These are phyloP conservation scores for Trametes cubensis DNA, from an alignment of 768 basidiomycete species.

Conservation along the genomic window DNA sequence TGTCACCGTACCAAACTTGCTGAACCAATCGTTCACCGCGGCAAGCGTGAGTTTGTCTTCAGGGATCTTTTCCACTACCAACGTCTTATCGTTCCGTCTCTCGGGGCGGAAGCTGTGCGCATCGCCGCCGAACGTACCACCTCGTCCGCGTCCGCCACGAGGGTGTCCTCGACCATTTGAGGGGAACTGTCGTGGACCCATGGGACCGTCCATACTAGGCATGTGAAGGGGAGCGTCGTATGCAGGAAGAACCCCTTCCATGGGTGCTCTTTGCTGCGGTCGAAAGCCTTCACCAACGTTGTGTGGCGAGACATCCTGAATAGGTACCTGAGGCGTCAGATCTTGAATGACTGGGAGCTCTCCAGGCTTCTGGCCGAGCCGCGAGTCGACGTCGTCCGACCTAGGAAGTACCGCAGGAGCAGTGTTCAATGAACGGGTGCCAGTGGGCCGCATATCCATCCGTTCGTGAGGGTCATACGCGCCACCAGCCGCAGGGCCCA, in stretches of 20 bases:
- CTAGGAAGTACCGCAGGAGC: conserved; percentile 64
- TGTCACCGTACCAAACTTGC: conserved; percentile 88
- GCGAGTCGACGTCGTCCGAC: conserved; percentile 49
- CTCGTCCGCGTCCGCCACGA: conserved; percentile 43
- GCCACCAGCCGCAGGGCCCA: conserved; percentile 36
- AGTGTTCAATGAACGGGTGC: conserved; percentile 41
- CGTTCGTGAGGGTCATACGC: conserved; percentile 81
- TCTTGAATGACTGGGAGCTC: conserved; percentile 86
- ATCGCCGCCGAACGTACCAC: conserved; percentile 65
- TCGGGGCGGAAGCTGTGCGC: conserved; percentile 68
- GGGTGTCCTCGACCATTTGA: conserved; percentile 39
- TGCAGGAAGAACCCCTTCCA: conserved; percentile 9
- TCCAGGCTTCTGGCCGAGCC: conserved; percentile 52
- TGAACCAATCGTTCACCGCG: conserved; percentile 86
- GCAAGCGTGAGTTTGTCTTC: conserved; percentile 77
- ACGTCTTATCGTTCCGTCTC: conserved; percentile 71
- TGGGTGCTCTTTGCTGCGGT: conserved; percentile 5
- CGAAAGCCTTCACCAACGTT: conserved; percentile 13
- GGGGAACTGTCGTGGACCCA: conserved; percentile 35
- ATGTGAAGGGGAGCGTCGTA: conserved; percentile 14
- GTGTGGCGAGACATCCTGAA: conserved; percentile 36
- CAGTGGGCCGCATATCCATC: conserved; percentile 73
- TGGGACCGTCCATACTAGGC: conserved; percentile 35
- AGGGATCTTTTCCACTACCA: conserved; percentile 95
- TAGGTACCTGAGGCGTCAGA: conserved; percentile 60